phyloP scores from a whole-genome alignment of 2,329 filamentous ascomycete species.

The Emmonsia crescens region DNA sequence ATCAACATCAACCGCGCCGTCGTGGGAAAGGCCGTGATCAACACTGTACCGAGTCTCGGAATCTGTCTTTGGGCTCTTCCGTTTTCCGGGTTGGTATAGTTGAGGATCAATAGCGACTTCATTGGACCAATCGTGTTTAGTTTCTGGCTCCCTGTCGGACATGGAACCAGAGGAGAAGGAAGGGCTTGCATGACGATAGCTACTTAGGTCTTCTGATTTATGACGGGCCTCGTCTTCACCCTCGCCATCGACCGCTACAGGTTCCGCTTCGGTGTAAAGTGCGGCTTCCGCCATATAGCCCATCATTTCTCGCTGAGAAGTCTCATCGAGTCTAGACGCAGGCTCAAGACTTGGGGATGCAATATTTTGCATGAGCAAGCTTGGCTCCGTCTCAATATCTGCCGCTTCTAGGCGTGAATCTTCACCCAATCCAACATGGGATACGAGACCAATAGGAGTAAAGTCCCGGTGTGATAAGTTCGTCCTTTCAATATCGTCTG shows the following conservation, averaged over 20 bases:
- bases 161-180: neutral
- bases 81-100: neutral
- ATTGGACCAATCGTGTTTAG: neutral
- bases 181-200: neutral
- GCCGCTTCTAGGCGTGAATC: neutral
- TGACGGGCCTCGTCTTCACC: neutral
- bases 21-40: neutral
- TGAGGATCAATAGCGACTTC: neutral
- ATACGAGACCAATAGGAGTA: neutral
- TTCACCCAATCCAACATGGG: neutral
- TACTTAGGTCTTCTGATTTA: neutral
- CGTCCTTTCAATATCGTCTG: neutral
- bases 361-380: neutral
- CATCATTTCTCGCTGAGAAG: neutral
- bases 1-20: neutral
- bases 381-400: neutral
- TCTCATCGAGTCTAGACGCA: neutral
- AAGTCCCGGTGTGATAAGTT: no score
- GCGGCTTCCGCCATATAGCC: neutral
- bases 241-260: no score
- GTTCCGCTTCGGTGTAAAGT: neutral
- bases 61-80: neutral
- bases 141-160: neutral
- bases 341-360: neutral
- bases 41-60: neutral